Conservation (phyloP, 2,329 filamentous ascomycete genomes). For the Trichoderma afroharzianum region DNA sequence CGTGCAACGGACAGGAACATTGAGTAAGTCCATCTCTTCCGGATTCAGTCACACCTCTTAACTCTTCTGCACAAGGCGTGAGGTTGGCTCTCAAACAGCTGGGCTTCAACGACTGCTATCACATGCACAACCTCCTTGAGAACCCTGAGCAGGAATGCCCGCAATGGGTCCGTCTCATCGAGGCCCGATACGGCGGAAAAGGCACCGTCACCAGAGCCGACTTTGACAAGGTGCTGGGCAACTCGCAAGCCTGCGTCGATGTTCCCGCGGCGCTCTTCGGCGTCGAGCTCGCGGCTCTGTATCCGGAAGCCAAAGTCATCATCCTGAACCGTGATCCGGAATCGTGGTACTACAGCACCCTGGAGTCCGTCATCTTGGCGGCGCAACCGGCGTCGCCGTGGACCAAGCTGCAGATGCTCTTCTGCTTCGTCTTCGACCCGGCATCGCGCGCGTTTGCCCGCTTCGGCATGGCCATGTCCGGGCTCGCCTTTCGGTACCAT, state of each 20-base stretch:
- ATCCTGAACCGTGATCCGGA: constrained; percentile 40
- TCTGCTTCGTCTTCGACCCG: constrained; percentile 29
- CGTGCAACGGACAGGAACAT: constrained; percentile 36
- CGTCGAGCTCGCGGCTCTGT: constrained; percentile 33
- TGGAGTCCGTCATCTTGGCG: constrained; percentile 25
- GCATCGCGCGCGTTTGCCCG: constrained; percentile 24
- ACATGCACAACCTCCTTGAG: constrained; percentile 32
- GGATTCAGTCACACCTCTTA: background rate
- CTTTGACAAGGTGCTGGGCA: constrained; percentile 45
- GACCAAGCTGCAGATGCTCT: constrained; percentile 20
- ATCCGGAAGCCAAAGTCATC: constrained; percentile 37
- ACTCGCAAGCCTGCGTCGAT: constrained; percentile 51
- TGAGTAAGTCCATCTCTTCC: constrained; percentile 29
- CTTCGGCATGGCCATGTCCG: constrained; percentile 28
- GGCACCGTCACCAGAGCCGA: constrained; percentile 35
- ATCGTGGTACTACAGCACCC: constrained; percentile 34
- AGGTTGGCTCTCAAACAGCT: constrained; percentile 33
- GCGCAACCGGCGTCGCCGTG: background rate
- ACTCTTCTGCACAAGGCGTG: constrained; percentile 27
- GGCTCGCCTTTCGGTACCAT: constrained; percentile 28
- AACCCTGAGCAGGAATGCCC: constrained; percentile 24
- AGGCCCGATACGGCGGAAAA: constrained; percentile 32
- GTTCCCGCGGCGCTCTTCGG: constrained; percentile 53
- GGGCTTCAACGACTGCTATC: constrained; percentile 36
- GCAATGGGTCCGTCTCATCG: constrained; percentile 32